Base-by-base conservation (phyloP, 2,329 filamentous ascomycete genomes). In the Ciborinia camelliae region DNA sequence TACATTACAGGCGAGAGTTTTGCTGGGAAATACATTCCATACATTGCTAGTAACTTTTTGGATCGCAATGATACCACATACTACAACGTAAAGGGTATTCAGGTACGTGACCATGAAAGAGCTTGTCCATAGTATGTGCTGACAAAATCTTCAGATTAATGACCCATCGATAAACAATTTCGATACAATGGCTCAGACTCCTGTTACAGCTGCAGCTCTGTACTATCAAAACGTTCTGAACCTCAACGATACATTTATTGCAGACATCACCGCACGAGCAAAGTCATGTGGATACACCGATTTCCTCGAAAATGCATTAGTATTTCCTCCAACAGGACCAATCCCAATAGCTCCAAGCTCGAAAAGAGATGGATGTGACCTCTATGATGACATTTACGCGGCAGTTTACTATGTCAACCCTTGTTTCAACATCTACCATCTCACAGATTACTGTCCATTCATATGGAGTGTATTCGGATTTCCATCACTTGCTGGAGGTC, bases 1-100 rank as follows among this genome's bases (percentile, higher is more conserved):
- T 89, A 86, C 72, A 81, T 90, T 67, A 81, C 85, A 14, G 86
- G 86, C 10, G 86, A 89, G 74, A 82, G 78, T n/a, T 87, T 84
- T 72, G 85, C 82, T 7, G 84, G 84, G 69, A 77, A 72, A 79
- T 75, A 74, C 41, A 69, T 75, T 23, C 73, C 73, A 10, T 75
- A 74, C 23, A 75, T 90, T 78, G 78, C 87, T 64, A 80, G 83
- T 65, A 77, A 78, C 53, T 84, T 82, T 68, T 76, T 82, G 65
- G 75, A 75, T 37, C 66, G 62, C 18, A 70, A 87, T 23, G 80
- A 89, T 71, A 82, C 76, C 2, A 78, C 76, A 23, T 83, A 86
- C 74, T 89, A 84, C 73, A 81, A 88, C 69, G 75, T 88, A 18
- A 79, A 84, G 67, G 82, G 81, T 0, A 81, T 85, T 64, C 75